Conservation (phyloP, 768 basidiomycete species). For the Leccinellum rugosiceps region DNA sequence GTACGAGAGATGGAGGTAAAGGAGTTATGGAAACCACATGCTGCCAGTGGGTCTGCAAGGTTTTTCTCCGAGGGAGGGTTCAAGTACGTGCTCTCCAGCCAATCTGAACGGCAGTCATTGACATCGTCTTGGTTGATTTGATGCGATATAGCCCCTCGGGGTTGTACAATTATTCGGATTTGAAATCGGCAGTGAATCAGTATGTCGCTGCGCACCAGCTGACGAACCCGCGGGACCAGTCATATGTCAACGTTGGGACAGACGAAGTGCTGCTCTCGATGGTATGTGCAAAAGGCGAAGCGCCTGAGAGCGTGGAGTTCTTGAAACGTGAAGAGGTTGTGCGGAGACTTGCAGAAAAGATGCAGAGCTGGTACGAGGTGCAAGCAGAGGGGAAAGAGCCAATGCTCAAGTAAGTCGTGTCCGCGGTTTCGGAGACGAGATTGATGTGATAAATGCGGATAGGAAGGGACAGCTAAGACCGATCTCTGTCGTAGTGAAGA, state of each 20-base stretch:
- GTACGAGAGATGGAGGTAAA: constrained; percentile 53
- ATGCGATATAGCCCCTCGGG: constrained; percentile 40
- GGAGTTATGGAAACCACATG: constrained; percentile 78
- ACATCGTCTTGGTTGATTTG: background rate
- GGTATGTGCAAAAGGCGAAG: constrained; percentile 35
- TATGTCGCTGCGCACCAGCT: constrained; percentile 64
- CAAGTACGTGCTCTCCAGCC: constrained; percentile 44
- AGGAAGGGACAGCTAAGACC: constrained; percentile 80
- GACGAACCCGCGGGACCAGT: constrained; percentile 62
- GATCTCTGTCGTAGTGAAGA: constrained; percentile 65
- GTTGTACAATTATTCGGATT: constrained; percentile 54
- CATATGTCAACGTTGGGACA: constrained; percentile 58
- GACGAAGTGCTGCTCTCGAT: constrained; percentile 44
- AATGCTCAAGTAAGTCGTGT: constrained; percentile 51
- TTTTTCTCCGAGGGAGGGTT: constrained; percentile 65
- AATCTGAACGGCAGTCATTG: background rate
- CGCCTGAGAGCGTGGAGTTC: constrained; percentile 41
- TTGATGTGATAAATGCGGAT: background rate
- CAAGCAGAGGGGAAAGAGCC: constrained; percentile 51
- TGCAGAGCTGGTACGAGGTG: constrained; percentile 79
- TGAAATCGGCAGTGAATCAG: constrained; percentile 53
- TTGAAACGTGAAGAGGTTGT: constrained; percentile 65
- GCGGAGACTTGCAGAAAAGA: constrained; percentile 51
- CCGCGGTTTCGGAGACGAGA: background rate
- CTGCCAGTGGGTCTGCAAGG: constrained; percentile 38